Evolutionary conservation across 306 rosid species (phyloP), one percentile per base, ranked within the genome.

Genomic region (Lupinus albus): DNA sequence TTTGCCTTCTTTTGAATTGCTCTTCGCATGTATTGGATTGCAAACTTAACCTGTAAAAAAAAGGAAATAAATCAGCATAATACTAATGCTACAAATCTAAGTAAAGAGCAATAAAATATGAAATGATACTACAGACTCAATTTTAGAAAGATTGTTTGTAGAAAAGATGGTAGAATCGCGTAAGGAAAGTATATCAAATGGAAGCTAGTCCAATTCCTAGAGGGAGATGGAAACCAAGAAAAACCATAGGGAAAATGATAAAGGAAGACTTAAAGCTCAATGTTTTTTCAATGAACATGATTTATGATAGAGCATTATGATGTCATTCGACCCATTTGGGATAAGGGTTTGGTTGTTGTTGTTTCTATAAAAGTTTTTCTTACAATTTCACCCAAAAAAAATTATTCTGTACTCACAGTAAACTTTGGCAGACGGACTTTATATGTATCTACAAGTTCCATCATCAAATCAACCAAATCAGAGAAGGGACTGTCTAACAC

Each of bases 401-500:
- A 68, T 58, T 4, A 50, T 8, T 13, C 76, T 62, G 51, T 63
- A 84, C 99, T 87, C 82, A 94, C 99, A 21, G 99, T 94, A 85
- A 90, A 94, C 82, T 94, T 94, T 0, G 99, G 99, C 64, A 94
- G 85, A 54, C 97, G 97, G 33, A 94, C 53, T 87, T 77, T 86
- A 79, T 90, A 94, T 18, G 96, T 94, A 75, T 94, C 97, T 55
- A 94, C 97, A 32, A 90, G 89, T 72, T 94, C 99, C 99, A 94
- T 94, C 99, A 94, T 94, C 71, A 94, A 85, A 74, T 90, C 96
- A 72, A 94, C 97, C 90, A 94, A 81, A 79, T 90, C 92, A 72
- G 99, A 90, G 78, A 94, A 90, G 54, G 99, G 99, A 50, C 97
- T 94, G 77, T 94, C 99, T 76, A 94, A 86, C 75, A 94, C 99